These are phyloP conservation scores for Mycena amicta DNA, from an alignment of 768 basidiomycete species.

Conservation along the genomic window DNA sequence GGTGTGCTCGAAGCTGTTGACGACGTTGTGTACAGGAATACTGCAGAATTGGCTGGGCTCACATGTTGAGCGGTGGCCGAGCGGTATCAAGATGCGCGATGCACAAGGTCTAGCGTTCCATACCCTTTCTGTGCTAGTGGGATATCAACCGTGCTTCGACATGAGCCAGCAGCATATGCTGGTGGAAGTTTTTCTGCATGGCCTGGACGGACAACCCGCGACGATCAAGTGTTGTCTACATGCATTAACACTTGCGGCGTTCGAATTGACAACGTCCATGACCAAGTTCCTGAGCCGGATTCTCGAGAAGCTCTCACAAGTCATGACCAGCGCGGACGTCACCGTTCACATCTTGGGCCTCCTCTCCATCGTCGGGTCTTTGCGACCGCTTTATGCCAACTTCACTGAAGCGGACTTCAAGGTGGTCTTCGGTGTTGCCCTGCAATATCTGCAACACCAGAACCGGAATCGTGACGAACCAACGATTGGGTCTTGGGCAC, in stretches of 20 bases:
- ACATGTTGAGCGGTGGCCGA: constrained; percentile 60
- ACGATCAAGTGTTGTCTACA: constrained; percentile 90
- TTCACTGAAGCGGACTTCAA: constrained; percentile 90
- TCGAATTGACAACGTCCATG: constrained; percentile 82
- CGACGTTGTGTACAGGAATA: constrained; percentile 69
- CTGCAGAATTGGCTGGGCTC: constrained; percentile 58
- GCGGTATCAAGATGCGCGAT: constrained; percentile 69
- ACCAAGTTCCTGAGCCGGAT: constrained; percentile 79
- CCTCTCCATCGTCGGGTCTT: constrained; percentile 82
- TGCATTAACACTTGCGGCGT: constrained; percentile 83
- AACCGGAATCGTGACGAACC: constrained; percentile 59
- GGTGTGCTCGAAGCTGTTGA: constrained; percentile 63
- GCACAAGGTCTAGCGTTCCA: constrained; percentile 89
- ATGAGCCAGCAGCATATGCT: constrained; percentile 62
- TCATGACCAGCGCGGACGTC: constrained; percentile 92
- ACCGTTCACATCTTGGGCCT: constrained; percentile 96
- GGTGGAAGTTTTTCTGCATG: constrained; percentile 73
- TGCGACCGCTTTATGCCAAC: constrained; percentile 79
- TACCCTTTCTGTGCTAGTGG: constrained; percentile 82
- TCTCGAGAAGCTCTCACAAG: constrained; percentile 84
- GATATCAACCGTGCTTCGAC: constrained; percentile 82
- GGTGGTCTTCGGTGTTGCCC: constrained; percentile 91
- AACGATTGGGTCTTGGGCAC: constrained; percentile 70
- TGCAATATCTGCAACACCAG: constrained; percentile 93
- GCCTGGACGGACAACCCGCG: constrained; percentile 68